Evolutionary conservation across 2,329 filamentous ascomycete species (phyloP).

Genomic region (Claviceps arundinis): DNA sequence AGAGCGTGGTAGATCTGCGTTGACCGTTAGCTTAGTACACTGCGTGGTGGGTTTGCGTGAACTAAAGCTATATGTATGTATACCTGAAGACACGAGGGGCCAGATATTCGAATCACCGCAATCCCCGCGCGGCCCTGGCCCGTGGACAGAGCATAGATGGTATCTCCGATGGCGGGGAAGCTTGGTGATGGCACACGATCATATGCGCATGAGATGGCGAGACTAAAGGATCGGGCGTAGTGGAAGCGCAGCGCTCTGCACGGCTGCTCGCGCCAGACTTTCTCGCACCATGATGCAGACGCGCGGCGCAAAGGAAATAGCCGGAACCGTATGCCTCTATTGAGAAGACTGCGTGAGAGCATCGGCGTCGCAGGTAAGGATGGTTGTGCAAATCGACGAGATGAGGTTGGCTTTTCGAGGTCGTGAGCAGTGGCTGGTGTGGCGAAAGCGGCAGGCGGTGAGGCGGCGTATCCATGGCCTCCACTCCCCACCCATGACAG

Average conservation of each 20-base stretch:
- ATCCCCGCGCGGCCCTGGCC: conserved; percentile 78
- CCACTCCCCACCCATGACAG: conserved; percentile 1
- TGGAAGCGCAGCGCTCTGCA: background rate
- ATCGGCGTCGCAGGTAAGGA: background rate
- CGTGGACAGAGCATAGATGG: conserved; percentile 87
- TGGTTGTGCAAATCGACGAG: background rate
- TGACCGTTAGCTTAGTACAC: background rate
- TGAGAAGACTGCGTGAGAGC: background rate
- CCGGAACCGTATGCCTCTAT: background rate
- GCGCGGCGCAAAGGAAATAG: background rate
- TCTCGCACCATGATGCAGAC: background rate
- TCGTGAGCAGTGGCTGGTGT: no score
- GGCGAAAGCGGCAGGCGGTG: conserved; percentile 10
- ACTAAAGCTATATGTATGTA: conserved; percentile 5
- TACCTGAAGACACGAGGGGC: conserved; percentile 58
- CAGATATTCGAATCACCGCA: conserved; percentile 79
- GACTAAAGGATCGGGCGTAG: background rate
- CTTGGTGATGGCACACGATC: background rate
- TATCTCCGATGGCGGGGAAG: conserved; percentile 30
- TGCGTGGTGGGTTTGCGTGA: background rate
- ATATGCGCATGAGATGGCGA: background rate
- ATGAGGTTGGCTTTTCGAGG: background rate
- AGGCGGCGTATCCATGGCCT: conserved; percentile 6
- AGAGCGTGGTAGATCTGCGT: conserved; percentile 35
- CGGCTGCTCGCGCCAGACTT: background rate